Conservation (phyloP, 2,329 filamentous ascomycete species). For the Nigrospora oryzae region DNA sequence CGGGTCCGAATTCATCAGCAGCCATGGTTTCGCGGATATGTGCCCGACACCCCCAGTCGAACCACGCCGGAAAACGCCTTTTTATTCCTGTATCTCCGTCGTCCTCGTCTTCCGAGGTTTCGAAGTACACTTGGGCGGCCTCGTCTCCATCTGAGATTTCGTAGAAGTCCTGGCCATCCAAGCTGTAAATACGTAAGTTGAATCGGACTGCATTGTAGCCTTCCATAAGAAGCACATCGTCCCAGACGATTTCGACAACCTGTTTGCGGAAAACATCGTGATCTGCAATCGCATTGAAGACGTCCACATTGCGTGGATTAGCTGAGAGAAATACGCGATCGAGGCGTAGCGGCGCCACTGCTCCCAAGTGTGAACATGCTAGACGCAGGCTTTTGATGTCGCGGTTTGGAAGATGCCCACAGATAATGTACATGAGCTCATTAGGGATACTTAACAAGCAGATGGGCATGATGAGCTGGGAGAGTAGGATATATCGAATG, state of each 20-base stretch:
- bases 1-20: neutral
- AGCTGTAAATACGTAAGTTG: neutral
- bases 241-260: slow-evolving; percentile 30
- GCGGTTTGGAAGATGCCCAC: slow-evolving; percentile 10
- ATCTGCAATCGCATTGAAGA: slow-evolving; percentile 24
- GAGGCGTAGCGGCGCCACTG: slow-evolving; percentile 14
- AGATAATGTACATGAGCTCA: slow-evolving; percentile 4
- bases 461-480: too few species aligned
- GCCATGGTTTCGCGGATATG: neutral
- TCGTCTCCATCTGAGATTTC: too few species aligned
- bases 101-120: neutral
- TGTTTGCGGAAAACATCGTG: slow-evolving; percentile 20
- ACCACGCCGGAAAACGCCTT: neutral
- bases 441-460: neutral
- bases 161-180: neutral
- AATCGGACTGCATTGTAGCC: neutral
- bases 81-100: too few species aligned
- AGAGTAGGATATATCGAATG: too few species aligned
- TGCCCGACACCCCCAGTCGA: neutral
- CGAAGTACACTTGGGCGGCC: too few species aligned
- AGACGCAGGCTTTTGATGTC: slow-evolving; percentile 18
- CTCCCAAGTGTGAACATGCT: slow-evolving; percentile 8
- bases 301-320: slow-evolving; percentile 26
- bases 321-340: slow-evolving; percentile 29
- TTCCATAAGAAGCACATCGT: slow-evolving; percentile 15